Evolutionary conservation across 1,284 basidiomycete genomes (phyloP).

Genomic region (Austroboletus novae-zelandiae): DNA sequence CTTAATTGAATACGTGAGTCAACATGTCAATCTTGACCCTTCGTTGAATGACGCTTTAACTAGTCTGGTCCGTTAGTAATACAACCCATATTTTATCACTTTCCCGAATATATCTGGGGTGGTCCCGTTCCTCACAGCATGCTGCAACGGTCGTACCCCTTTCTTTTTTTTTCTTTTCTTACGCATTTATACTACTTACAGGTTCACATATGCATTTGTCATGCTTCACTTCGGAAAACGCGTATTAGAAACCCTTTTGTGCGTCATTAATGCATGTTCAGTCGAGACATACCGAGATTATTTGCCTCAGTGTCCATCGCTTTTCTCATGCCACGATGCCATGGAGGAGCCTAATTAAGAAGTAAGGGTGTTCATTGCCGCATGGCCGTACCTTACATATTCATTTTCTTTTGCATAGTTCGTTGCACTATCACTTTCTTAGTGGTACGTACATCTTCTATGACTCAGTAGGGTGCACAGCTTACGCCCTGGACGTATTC

Average conservation of each 20-base stretch:
- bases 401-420: slow-evolving; percentile 46
- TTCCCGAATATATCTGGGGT: slow-evolving; percentile 70
- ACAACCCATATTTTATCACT: slow-evolving; percentile 84
- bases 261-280: slow-evolving; percentile 23
- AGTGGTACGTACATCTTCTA: slow-evolving; percentile 48
- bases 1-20: slow-evolving; percentile 84
- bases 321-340: slow-evolving; percentile 98
- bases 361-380: slow-evolving; percentile 49
- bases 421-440: slow-evolving; percentile 84
- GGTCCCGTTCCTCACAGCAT: slow-evolving; percentile 66
- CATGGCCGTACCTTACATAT: background rate
- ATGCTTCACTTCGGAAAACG: slow-evolving; percentile 91
- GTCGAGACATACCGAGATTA: background rate
- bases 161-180: background rate
- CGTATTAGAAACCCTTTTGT: slow-evolving; percentile 92
- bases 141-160: slow-evolving; percentile 66
- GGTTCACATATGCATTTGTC: slow-evolving; percentile 77
- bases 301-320: slow-evolving; percentile 70
- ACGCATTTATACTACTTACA: slow-evolving; percentile 32
- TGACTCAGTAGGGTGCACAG: background rate
- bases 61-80: slow-evolving; percentile 89
- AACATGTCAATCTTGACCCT: background rate
- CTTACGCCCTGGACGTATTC: background rate
- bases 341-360: slow-evolving; percentile 83
- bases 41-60: background rate